Percentiles rank a stretch among this genome's conserved stretches.
Evolutionary conservation across 2,329 filamentous ascomycete genomes (phyloP).

Genomic region (Aureobasidium melanogenum): DNA sequence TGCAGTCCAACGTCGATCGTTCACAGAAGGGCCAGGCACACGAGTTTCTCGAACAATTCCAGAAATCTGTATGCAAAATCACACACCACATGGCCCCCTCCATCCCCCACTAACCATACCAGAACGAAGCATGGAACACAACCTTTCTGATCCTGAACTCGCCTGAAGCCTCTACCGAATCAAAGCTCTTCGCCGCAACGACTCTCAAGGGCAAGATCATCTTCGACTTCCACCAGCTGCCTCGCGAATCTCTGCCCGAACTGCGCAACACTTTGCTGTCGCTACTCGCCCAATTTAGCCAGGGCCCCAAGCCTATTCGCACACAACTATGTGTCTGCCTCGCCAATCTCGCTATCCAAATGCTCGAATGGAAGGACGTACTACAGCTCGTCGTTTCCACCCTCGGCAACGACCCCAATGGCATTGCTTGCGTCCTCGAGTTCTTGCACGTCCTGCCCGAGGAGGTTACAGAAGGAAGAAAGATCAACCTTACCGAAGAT

Average conservation of each 20-base stretch:
- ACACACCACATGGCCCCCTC: neutral
- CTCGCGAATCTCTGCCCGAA: conserved; percentile 61
- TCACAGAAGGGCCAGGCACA: conserved; percentile 83
- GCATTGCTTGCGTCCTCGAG: conserved; percentile 82
- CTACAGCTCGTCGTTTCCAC: conserved; percentile 70
- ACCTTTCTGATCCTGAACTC: conserved; percentile 82
- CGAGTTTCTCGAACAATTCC: conserved; percentile 84
- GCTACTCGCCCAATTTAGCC: conserved; percentile 70
- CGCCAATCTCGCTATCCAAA: conserved; percentile 90
- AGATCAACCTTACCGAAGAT: conserved; percentile 99
- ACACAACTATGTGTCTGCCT: conserved; percentile 92
- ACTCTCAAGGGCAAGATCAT: conserved; percentile 99
- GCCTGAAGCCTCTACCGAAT: conserved; percentile 63
- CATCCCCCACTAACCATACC: conserved; percentile 15
- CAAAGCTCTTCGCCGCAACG: conserved; percentile 90
- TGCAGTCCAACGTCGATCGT: conserved; percentile 74
- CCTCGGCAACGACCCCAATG: conserved; percentile 66
- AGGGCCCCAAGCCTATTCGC: conserved; percentile 67
- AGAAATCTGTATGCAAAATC: conserved; percentile 69
- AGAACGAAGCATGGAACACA: conserved; percentile 86
- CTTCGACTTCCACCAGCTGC: conserved; percentile 87
- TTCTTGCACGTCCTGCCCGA: conserved; percentile 95
- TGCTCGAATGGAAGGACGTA: conserved; percentile 93
- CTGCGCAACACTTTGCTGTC: conserved; percentile 78
- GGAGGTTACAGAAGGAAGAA: conserved; percentile 97